phyloP scores from a whole-genome alignment of 2,329 filamentous ascomycete genomes.

The Diaporthe velutina region DNA sequence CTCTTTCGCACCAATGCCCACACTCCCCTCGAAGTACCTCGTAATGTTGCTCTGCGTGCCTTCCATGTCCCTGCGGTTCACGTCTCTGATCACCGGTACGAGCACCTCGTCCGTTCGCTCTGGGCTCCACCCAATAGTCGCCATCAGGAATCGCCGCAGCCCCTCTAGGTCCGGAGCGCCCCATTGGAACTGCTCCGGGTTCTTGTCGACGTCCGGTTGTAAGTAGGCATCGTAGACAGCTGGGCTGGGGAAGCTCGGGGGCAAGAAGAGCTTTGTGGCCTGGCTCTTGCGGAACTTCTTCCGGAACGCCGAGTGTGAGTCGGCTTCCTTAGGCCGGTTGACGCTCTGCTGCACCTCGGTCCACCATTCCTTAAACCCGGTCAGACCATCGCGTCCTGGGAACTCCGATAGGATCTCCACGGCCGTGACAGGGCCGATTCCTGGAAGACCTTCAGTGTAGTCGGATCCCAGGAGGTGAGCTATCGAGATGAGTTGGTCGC shows the following conservation, averaged over 20 bases:
- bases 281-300: conserved; percentile 88
- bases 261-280: conserved; percentile 87
- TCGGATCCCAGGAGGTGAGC: conserved; percentile 94
- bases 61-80: conserved; percentile 89
- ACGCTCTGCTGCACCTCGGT: conserved; percentile 75
- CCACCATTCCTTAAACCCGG: conserved; percentile 92
- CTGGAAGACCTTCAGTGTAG: conserved; percentile 92
- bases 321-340: conserved; percentile 74
- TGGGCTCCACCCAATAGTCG: conserved; percentile 91
- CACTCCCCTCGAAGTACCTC: conserved; percentile 82
- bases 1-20: conserved; percentile 75
- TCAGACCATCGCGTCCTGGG: conserved; percentile 69
- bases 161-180: conserved; percentile 93
- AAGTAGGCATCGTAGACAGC: conserved; percentile 88
- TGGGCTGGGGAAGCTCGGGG: conserved; percentile 80
- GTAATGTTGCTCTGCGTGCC: conserved; percentile 98
- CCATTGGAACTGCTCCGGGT: conserved; percentile 89
- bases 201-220: conserved; percentile 85
- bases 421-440: conserved; percentile 93
- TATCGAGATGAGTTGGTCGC: conserved; percentile 88
- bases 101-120: conserved; percentile 96
- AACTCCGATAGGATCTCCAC: conserved; percentile 96
- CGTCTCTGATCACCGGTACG: conserved; percentile 93
- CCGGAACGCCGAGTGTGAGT: conserved; percentile 74
- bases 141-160: conserved; percentile 86